Conservation (phyloP, 2,329 filamentous ascomycete genomes). For the Thermomyces lanuginosus region DNA sequence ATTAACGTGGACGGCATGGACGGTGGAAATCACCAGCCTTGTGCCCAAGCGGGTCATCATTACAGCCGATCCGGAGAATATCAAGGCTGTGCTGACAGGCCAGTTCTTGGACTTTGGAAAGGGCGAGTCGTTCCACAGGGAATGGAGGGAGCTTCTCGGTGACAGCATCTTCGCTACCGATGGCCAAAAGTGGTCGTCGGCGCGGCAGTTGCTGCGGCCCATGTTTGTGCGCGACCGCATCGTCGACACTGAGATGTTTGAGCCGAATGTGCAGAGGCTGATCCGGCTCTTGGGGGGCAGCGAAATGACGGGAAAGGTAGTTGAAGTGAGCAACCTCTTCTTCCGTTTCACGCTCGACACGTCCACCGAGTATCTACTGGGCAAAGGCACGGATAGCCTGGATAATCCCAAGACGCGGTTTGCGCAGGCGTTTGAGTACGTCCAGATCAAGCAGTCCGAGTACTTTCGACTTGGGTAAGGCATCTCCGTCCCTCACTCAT, state of each 20-base stretch:
- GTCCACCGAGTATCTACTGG: constrained; percentile 63
- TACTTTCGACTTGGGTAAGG: constrained; percentile 58
- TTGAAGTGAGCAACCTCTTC: constrained; percentile 44
- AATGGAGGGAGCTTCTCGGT: constrained; percentile 41
- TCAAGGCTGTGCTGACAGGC: constrained; percentile 63
- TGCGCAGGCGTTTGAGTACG: constrained; percentile 58
- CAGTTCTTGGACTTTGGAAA: constrained; percentile 69
- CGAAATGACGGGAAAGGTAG: constrained; percentile 51
- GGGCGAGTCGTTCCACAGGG: constrained; percentile 53
- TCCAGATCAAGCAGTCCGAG: constrained; percentile 60
- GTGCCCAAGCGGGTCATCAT: constrained; percentile 30
- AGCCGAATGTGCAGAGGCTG: constrained; percentile 52
- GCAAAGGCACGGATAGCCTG: constrained; percentile 45
- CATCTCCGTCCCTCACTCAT: not conserved
- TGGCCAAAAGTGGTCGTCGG: constrained; percentile 60
- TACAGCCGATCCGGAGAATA: constrained; percentile 63
- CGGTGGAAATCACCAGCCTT: constrained; percentile 38
- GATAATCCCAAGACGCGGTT: constrained; percentile 49
- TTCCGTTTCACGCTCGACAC: constrained; percentile 56
- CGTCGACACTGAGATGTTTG: constrained; percentile 63
- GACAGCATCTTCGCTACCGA: constrained; percentile 70
- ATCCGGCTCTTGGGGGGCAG: constrained; percentile 39
- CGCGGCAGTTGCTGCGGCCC: constrained; percentile 68
- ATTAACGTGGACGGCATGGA: constrained; percentile 30
- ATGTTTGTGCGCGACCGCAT: constrained; percentile 78